phyloP scores from a whole-genome alignment of 805 yeast genomes.

The Debaryomyces tyrocola region DNA sequence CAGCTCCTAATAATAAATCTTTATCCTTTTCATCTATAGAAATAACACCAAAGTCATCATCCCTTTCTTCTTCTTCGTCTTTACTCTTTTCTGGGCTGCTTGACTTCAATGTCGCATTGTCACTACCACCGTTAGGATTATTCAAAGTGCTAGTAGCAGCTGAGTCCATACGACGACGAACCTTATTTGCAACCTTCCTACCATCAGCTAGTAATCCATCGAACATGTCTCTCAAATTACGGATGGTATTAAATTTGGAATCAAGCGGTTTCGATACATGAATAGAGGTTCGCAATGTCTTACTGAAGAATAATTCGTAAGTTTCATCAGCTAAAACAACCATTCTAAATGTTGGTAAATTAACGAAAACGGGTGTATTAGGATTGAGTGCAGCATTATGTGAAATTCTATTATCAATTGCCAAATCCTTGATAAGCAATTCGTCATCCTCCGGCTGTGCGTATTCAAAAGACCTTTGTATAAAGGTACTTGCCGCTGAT shows the following conservation, averaged over 20 bases:
- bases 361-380: slow-evolving; percentile 67
- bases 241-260: slow-evolving; percentile 46
- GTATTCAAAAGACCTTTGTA: slow-evolving; percentile 86
- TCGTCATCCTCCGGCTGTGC: slow-evolving; percentile 64
- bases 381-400: slow-evolving; percentile 87
- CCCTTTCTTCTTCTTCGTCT: slow-evolving; percentile 47
- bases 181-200: slow-evolving; percentile 84
- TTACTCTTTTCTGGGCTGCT: slow-evolving; percentile 13
- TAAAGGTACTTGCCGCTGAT: slow-evolving; percentile 81
- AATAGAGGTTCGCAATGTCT: slow-evolving; percentile 64
- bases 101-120: slow-evolving; percentile 28
- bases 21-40: slow-evolving; percentile 44
- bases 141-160: slow-evolving; percentile 42
- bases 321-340: slow-evolving; percentile 92
- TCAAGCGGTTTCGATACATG: slow-evolving; percentile 60
- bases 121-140: slow-evolving; percentile 8
- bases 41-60: slow-evolving; percentile 44
- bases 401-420: slow-evolving; percentile 37
- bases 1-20: slow-evolving; percentile 51
- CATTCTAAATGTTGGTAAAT: slow-evolving; percentile 90
- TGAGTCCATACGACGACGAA: slow-evolving; percentile 83
- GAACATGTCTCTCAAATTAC: slow-evolving; percentile 80
- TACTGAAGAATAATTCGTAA: slow-evolving; percentile 78
- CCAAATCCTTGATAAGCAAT: slow-evolving; percentile 35
- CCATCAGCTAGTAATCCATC: slow-evolving; percentile 93